Percentiles rank a stretch among this genome's conserved stretches.
Evolutionary conservation across 140 eudicot species (phyloP).

Genomic region (Stevia rebaudiana): DNA sequence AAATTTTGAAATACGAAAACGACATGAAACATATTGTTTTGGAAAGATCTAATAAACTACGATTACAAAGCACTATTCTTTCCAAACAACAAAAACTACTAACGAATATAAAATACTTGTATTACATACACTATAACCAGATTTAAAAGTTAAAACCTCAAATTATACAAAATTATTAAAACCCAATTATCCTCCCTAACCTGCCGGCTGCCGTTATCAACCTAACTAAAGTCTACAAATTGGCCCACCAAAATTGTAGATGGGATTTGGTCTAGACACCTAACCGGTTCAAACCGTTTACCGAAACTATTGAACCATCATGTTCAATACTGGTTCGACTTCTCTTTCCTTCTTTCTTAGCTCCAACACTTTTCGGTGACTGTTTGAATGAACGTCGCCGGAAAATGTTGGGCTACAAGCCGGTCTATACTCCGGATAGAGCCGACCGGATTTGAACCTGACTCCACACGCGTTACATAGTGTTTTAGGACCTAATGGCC

Average conservation of each 20-base stretch:
- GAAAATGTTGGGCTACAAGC: constrained; percentile 91
- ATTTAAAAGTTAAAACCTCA: background rate
- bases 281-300: constrained; percentile 33
- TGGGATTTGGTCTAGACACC: constrained; percentile 21
- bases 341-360: constrained; percentile 71
- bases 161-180: constrained; percentile 5
- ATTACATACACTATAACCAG: constrained; percentile 17
- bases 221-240: constrained; percentile 29
- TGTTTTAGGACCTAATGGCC: constrained; percentile 91
- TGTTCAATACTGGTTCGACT: constrained; percentile 28
- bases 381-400: constrained; percentile 69
- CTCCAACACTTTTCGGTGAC: constrained; percentile 89
- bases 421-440: constrained; percentile 86
- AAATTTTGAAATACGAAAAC: constrained; percentile 24
- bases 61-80: constrained; percentile 5
- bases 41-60: background rate
- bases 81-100: background rate
- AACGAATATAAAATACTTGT: constrained; percentile 2
- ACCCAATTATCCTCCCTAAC: too few species aligned
- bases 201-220: constrained; percentile 27
- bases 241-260: constrained; percentile 43
- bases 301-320: constrained; percentile 21
- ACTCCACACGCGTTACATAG: constrained; percentile 96
- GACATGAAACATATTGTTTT: constrained; percentile 30
- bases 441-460: constrained; percentile 92